Evolutionary conservation across 2,329 filamentous ascomycete species (phyloP).

Genomic region (Epichloe aotearoae): DNA sequence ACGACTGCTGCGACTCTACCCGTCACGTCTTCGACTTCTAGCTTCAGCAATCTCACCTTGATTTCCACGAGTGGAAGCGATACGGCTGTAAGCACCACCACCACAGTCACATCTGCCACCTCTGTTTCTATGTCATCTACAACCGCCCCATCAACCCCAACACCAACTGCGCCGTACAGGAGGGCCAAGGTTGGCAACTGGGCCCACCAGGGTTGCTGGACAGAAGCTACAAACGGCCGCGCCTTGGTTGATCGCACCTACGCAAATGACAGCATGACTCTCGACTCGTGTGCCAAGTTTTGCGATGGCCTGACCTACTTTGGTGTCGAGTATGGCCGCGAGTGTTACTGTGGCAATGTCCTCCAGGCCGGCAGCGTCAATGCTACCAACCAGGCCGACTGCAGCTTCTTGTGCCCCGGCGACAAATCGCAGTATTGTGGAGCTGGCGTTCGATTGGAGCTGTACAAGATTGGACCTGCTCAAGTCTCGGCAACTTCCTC

Average conservation of each 20-base stretch:
- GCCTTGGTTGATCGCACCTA: conserved; percentile 17
- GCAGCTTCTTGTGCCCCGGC: conserved; percentile 22
- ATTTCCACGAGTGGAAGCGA: neutral
- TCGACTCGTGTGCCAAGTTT: conserved; percentile 19
- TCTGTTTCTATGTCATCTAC: conserved; percentile 1
- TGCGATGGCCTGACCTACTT: conserved; percentile 22
- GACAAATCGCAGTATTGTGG: conserved; percentile 20
- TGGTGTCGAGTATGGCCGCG: conserved; percentile 24
- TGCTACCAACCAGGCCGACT: conserved; percentile 18
- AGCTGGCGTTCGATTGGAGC: conserved; percentile 16
- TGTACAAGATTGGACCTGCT: conserved; percentile 20
- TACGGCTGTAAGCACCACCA: conserved; percentile 8
- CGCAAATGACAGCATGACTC: conserved; percentile 19
- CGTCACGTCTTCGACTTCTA: conserved; percentile 1
- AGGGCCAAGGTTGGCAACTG: conserved; percentile 16
- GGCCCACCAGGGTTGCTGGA: conserved; percentile 24
- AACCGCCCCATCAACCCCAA: conserved; percentile 9
- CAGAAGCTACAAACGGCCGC: conserved; percentile 18
- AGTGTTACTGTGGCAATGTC: conserved; percentile 24
- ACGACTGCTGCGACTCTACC: conserved; percentile 17
- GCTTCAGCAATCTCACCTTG: neutral
- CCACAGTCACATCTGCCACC: conserved; percentile 6
- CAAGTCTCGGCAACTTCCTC: conserved; percentile 3
- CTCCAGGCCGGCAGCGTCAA: conserved; percentile 16
- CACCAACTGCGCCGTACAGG: conserved; percentile 13